Base-by-base conservation (phyloP, 257 asterid genomes). In the Verbascum thapsus region DNA sequence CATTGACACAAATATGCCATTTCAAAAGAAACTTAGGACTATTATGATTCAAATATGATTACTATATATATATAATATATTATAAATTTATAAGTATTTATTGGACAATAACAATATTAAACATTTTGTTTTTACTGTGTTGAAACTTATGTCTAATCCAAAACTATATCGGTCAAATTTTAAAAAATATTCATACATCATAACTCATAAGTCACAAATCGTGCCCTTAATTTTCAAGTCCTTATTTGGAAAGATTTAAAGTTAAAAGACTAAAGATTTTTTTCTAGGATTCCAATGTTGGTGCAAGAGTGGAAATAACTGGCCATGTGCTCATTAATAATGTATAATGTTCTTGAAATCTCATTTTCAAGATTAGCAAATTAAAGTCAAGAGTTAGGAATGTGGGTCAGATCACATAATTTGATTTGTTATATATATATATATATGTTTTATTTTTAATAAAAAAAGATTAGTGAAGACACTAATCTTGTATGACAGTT, bases 251-350 rank as follows among this genome's bases (percentile, higher is more conserved):
- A 48, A 51, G 53, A 39, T 17, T 1, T 5, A 39, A n/a, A 58
- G 22, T 20, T 23, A 18, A 18, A 11, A 19, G 49, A 6, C 49
- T 13, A 18, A 52, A 48, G 13, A 61, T 43, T 39, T 17, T 23
- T 17, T 63, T 2, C 5, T 5, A 26, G 48, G 67, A 71, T 63
- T 64, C 56, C 76, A 62, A 63, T 56, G 42, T 43, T 69, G 69
- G 63, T 53, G 42, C 11, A 69, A 53, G 58, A 53, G 32, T 15
- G 32, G 63, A 40, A 17, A 45, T 63, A 49, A 55, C 56, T 23
- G 30, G 47, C 71, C 61, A 71, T 56, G 70, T 71, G 67, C 60
- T 57, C 41, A 53, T 61, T 53, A 34, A 34, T 41, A 34, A n/a
- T 42, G 34, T 43, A 53, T 18, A 35, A 53, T 41, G 59, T 18